Base-by-base conservation (phyloP, 2,329 filamentous ascomycete species). In the Colletotrichum godetiae region DNA sequence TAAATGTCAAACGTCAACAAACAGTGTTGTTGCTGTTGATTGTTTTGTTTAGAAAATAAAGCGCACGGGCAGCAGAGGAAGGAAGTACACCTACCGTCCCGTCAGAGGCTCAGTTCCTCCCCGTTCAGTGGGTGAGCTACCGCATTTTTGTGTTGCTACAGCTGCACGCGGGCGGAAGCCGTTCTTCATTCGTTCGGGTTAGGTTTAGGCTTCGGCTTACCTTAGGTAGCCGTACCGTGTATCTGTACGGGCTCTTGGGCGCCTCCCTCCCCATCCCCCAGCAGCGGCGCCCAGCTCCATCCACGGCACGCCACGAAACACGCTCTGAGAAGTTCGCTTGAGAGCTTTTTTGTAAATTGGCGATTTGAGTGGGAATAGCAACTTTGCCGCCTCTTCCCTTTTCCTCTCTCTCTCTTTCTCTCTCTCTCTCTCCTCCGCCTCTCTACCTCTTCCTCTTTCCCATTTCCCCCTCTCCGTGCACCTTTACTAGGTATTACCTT, bases 151-250 rank as follows among this genome's bases (percentile, higher is more conserved):
- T 58, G 64, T 72, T 74, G 72, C 72, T 74, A 74, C 61, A 67
- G 72, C 68, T 74, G 68, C 72, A 74, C 72, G 72, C 72, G 68
- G 70, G 59, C 55, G 53, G 53, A 55, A 70, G 19, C 62, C 31
- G 67, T 69, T 61, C 59, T 65, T 53, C 60, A 70, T 73, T 73
- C 70, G 67, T 70, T 73, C 22, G 13, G 15, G 35, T 13, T 42
- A 6, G 37, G 37, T 13, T 42, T 42, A 13, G 37, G 37, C 19
- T 42, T 42, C 19, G 37, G 37, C 37, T 4, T 29, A 29, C 27
- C 27, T 29, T 29, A 4, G 27, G 27, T 29, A 29, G n/a, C 27
- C 27, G 27, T 29, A 4, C 27, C 4, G 27, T 29, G 27, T 29
- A 29, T 29, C 5, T 4, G 27, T 29, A 29, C 35, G 12, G 13